Evolutionary conservation across 176 grass and related monocot species (phyloP).

Genomic region (Luzula sylvatica): DNA sequence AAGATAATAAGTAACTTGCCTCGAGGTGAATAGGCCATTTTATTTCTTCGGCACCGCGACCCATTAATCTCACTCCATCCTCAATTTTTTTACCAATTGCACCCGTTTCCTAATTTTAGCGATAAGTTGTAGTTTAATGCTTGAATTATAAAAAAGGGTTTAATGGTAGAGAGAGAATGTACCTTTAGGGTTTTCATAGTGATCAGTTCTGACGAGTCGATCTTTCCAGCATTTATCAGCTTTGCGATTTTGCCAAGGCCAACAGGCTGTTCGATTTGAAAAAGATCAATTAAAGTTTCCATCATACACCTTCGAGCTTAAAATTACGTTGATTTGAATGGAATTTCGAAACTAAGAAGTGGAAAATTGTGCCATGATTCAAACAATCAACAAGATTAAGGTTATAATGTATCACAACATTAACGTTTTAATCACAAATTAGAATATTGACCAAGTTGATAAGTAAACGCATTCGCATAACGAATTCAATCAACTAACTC

Average conservation of each 20-base stretch:
- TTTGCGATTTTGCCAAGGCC: slow-evolving; percentile 88
- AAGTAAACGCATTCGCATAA: too few relatives aligned
- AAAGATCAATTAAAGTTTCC: neutral
- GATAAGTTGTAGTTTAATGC: slow-evolving; percentile 15
- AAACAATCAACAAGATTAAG: too few relatives aligned
- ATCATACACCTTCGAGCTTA: too few relatives aligned
- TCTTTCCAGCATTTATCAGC: slow-evolving; percentile 83
- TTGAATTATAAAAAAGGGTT: slow-evolving; percentile 14
- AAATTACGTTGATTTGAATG: too few relatives aligned
- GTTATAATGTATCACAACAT: too few relatives aligned
- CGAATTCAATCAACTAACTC: neutral
- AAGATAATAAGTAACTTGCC: slow-evolving; percentile 24
- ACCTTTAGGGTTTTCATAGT: slow-evolving; percentile 98
- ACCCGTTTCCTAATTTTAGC: slow-evolving; percentile 43
- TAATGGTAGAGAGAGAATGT: slow-evolving; percentile 7
- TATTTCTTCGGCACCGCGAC: slow-evolving; percentile 80
- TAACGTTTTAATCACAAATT: too few relatives aligned
- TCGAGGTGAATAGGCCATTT: slow-evolving; percentile 97
- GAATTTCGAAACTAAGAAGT: too few relatives aligned
- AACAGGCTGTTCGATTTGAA: slow-evolving; percentile 45
- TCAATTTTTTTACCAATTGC: slow-evolving; percentile 95
- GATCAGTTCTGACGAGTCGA: slow-evolving; percentile 85
- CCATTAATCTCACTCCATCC: slow-evolving; percentile 94
- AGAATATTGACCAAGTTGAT: too few relatives aligned
- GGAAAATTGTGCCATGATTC: too few relatives aligned